These are phyloP conservation scores for Sporothrix inflata DNA, from an alignment of 2,329 filamentous ascomycete genomes.

Conservation along the genomic window DNA sequence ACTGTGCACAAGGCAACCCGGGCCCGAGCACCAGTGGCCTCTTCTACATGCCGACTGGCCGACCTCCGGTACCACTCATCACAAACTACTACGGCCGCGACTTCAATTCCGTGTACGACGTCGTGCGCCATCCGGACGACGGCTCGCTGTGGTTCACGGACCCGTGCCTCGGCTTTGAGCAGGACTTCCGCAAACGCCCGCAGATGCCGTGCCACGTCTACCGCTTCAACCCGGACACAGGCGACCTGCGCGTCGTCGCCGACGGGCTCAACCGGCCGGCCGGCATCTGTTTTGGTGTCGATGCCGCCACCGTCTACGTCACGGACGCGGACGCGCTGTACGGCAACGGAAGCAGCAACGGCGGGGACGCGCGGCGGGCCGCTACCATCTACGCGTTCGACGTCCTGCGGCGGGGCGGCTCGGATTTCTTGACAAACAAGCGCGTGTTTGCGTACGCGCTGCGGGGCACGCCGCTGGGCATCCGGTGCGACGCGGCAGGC, in stretches of 20 bases:
- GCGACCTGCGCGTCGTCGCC: conserved; percentile 51
- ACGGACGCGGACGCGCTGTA: conserved; percentile 44
- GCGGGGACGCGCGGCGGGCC: conserved; percentile 38
- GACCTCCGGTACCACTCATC: conserved; percentile 43
- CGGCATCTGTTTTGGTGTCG: conserved; percentile 46
- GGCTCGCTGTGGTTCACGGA: conserved; percentile 56
- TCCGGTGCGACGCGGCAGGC: conserved; percentile 48
- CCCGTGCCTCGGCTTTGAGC: conserved; percentile 48
- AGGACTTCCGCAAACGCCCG: conserved; percentile 49
- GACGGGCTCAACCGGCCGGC: conserved; percentile 52
- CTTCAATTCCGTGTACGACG: conserved; percentile 53
- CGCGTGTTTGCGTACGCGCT: conserved; percentile 57
- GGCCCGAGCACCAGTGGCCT: conserved; percentile 43
- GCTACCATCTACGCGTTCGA: conserved; percentile 55
- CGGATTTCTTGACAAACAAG: conserved; percentile 51
- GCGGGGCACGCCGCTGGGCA: conserved; percentile 49
- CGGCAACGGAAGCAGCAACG: conserved; percentile 33
- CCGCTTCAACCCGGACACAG: conserved; percentile 47
- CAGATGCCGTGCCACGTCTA: conserved; percentile 54
- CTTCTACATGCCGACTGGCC: conserved; percentile 41
- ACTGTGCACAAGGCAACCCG: conserved; percentile 37
- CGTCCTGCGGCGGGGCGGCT: conserved; percentile 43
- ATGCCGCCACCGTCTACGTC: conserved; percentile 48
- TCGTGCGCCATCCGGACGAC: conserved; percentile 45
- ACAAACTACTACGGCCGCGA: conserved; percentile 49